Conservation (phyloP, 2,329 filamentous ascomycete genomes). For the Colletotrichum karsti region DNA sequence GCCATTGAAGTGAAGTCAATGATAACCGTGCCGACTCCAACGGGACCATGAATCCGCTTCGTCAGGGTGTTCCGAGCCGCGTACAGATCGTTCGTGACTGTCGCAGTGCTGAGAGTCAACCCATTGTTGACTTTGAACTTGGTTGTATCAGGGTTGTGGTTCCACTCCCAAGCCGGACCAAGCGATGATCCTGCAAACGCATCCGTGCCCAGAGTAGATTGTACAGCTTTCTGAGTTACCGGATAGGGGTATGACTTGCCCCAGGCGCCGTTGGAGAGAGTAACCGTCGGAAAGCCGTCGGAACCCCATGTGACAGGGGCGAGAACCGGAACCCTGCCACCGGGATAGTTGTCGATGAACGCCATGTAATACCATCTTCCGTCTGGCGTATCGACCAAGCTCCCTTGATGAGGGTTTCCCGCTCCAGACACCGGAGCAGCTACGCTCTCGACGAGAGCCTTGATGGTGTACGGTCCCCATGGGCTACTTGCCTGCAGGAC, state of each 20-base stretch:
- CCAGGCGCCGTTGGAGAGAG: conserved; percentile 50
- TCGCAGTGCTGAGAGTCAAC: conserved; percentile 55
- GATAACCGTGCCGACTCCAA: conserved; percentile 54
- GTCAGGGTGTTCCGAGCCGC: conserved; percentile 54
- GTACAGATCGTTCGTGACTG: conserved; percentile 58
- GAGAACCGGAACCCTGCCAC: conserved; percentile 63
- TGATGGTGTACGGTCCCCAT: conserved; percentile 57
- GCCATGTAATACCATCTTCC: conserved; percentile 68
- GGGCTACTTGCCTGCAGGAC: conserved; percentile 55
- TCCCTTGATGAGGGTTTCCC: conserved; percentile 61
- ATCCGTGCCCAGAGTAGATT: conserved; percentile 17
- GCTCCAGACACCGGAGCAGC: conserved; percentile 42
- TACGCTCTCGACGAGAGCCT: conserved; percentile 46
- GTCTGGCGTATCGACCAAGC: conserved; percentile 58
- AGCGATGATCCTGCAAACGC: conserved; percentile 42
- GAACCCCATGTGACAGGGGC: conserved; percentile 59
- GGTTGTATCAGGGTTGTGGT: conserved; percentile 64
- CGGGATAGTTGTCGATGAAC: conserved; percentile 62
- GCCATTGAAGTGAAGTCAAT: conserved; percentile 56
- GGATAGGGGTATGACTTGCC: conserved; percentile 47
- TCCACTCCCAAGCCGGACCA: conserved; percentile 64
- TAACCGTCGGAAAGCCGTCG: conserved; percentile 55
- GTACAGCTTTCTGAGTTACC: conserved; percentile 14
- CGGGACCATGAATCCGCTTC: conserved; percentile 54
- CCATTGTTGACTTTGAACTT: conserved; percentile 48